Evolutionary conservation across 208 protist species (phyloP).

Genomic region (Wallacemonas sp.): DNA sequence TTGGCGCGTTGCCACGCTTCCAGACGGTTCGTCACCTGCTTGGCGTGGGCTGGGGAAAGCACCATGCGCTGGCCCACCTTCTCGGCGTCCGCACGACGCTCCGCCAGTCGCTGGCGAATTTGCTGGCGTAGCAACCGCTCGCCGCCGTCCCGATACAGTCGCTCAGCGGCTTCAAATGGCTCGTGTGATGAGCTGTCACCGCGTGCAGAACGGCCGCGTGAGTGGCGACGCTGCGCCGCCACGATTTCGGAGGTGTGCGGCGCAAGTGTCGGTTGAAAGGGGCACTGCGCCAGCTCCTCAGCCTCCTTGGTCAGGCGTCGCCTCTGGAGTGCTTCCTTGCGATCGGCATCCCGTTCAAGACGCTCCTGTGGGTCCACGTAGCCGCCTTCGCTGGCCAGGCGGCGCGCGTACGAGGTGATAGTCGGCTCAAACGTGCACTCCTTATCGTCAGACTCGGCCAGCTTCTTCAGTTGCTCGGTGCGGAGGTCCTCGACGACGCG

Average conservation of each 20-base stretch:
- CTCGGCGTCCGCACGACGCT: constrained; percentile 15
- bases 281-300: constrained; percentile 28
- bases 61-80: constrained; percentile 43
- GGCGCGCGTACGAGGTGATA: constrained; percentile 47
- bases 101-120: constrained; percentile 47
- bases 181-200: constrained; percentile 19
- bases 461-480: constrained; percentile 4
- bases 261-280: constrained; percentile 61
- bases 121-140: constrained; percentile 75
- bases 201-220: not conserved
- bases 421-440: constrained; percentile 60
- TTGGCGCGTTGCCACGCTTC: constrained; percentile 46
- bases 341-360: constrained; percentile 17
- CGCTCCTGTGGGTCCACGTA: constrained; percentile 38
- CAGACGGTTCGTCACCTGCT: constrained; percentile 47
- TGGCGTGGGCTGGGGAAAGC: constrained; percentile 26
- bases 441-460: constrained; percentile 29
- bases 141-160: constrained; percentile 77
- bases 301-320: constrained; percentile 33
- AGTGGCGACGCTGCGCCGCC: constrained; percentile 10
- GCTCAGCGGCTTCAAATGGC: constrained; percentile 54
- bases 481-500: constrained; percentile 1
- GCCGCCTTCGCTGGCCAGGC: constrained; percentile 13
- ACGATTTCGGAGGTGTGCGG: constrained; percentile 34
- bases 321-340: constrained; percentile 31